phyloP scores from a whole-genome alignment of 352 stramenopile genomes.

The Stephanocyclus meneghinianus region DNA sequence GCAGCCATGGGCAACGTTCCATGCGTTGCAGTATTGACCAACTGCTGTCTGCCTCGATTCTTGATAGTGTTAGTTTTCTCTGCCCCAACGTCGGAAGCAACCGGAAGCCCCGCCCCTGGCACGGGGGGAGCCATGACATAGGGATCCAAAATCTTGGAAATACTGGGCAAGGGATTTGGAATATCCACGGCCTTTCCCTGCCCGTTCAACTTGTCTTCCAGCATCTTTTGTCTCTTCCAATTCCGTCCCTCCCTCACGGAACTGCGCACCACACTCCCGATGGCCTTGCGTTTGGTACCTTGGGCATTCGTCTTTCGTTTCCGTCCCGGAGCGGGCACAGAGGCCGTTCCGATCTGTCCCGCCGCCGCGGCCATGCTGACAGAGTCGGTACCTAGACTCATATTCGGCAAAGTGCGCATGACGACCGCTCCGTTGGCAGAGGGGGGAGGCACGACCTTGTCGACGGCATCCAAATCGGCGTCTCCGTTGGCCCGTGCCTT shows the following conservation, averaged over 20 bases:
- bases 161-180: slow-evolving; percentile 41
- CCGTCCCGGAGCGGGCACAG: background rate
- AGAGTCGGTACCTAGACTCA: slow-evolving; percentile 39
- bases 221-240: slow-evolving; percentile 61
- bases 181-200: background rate
- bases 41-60: slow-evolving; percentile 32
- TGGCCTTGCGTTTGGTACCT: slow-evolving; percentile 72
- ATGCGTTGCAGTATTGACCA: slow-evolving; percentile 54
- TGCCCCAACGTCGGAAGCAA: background rate
- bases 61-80: background rate
- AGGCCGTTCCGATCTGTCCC: background rate
- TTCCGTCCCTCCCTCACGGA: slow-evolving; percentile 57
- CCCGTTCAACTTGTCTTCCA: slow-evolving; percentile 21
- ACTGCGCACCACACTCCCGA: slow-evolving; percentile 70
- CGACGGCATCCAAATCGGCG: background rate
- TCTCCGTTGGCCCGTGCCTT: slow-evolving; percentile 83
- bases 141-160: slow-evolving; percentile 18
- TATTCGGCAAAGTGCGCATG: slow-evolving; percentile 40
- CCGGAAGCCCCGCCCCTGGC: background rate
- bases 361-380: slow-evolving; percentile 40
- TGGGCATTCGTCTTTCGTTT: background rate
- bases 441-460: background rate
- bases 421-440: slow-evolving; percentile 9
- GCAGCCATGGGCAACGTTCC: slow-evolving; percentile 60
- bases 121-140: slow-evolving; percentile 16